Percentiles rank a stretch among this genome's conserved stretches.
Conservation (phyloP, 345 rosid genomes). For the Ceriops zippeliana region DNA sequence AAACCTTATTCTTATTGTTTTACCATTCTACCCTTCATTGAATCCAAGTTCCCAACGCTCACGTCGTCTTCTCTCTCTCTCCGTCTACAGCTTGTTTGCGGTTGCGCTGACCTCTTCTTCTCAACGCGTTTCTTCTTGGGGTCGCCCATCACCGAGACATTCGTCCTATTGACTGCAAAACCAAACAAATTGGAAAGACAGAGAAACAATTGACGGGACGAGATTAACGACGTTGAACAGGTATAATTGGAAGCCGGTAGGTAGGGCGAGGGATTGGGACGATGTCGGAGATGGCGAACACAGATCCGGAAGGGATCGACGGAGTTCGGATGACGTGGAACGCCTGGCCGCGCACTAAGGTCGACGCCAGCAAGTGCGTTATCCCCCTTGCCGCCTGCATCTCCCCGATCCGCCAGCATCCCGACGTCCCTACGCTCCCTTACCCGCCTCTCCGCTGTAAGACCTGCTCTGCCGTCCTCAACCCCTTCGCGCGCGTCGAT, state of each 20-base stretch:
- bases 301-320: slow-evolving; percentile 89
- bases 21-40: too few species aligned
- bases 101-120: neutral
- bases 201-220: neutral
- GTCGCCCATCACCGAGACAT: neutral
- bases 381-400: slow-evolving; percentile 87
- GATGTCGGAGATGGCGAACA: slow-evolving; percentile 82
- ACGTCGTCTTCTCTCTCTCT: neutral
- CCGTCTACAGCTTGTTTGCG: neutral
- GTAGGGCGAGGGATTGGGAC: neutral
- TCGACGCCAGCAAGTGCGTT: slow-evolving; percentile 97
- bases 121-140: neutral
- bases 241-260: neutral
- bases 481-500: slow-evolving; percentile 74
- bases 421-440: slow-evolving; percentile 69
- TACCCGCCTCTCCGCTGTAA: slow-evolving; percentile 86
- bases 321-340: slow-evolving; percentile 99
- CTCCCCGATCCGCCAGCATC: slow-evolving; percentile 81
- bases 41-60: too few species aligned
- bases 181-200: neutral
- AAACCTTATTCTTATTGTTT: too few species aligned
- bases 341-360: slow-evolving; percentile 94
- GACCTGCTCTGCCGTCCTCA: slow-evolving; percentile 63
- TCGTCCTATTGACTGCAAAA: neutral
- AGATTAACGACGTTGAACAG: neutral